Base-by-base conservation (phyloP, 192 early-diverging fungal species). In the Funneliformis geosporum region DNA sequence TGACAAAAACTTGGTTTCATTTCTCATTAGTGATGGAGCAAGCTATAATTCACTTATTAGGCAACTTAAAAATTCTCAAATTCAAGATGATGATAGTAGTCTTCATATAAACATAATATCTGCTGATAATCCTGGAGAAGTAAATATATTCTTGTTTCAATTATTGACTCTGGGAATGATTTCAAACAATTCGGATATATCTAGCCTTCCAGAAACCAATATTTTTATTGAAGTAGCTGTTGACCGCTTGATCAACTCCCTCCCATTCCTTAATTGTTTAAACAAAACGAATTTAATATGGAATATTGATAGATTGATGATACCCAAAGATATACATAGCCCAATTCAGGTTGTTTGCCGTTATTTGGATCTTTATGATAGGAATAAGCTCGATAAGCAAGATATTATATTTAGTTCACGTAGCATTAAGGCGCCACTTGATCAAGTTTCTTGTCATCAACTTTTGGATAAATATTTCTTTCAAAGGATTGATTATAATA, bases 101-200 rank as follows among this genome's bases (percentile, higher is more conserved):
- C 40, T 81, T 33, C 80, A 81, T 25, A 44, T 81, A 38, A 76
- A 74, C 27, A 81, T 81, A 8, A 28, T 75, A 27, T 75, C 65
- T 9, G n/a, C 74, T 39, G 42, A 76, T 61, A 21, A 78, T 50
- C 62, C 62, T 28, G 42, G 38, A 40, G 80, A 81, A 27, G 65
- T 81, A 1, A 81, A 81, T 70, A 78, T 77, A 25, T 76, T 81
- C 39, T 43, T 81, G 4, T 81, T 81, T 78, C 62, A 81, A 68
- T 33, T 81, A 27, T 55, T 81, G 11, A 69, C 67, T 14, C 62
- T 81, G 9, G 72, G 80, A 23, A 69, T 81, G 2, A 46, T 81
- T 6, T 76, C 61, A 8, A 69, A 67, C 59, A 43, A 66, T 39
- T n/a, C 38, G 11, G 47, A 75, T 55, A 81, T 81, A 5, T 43